Percentiles rank a stretch among this genome's conserved stretches.
These are phyloP conservation scores for Yamadazyma insecticola DNA, from an alignment of 805 yeast genomes.

Conservation along the genomic window DNA sequence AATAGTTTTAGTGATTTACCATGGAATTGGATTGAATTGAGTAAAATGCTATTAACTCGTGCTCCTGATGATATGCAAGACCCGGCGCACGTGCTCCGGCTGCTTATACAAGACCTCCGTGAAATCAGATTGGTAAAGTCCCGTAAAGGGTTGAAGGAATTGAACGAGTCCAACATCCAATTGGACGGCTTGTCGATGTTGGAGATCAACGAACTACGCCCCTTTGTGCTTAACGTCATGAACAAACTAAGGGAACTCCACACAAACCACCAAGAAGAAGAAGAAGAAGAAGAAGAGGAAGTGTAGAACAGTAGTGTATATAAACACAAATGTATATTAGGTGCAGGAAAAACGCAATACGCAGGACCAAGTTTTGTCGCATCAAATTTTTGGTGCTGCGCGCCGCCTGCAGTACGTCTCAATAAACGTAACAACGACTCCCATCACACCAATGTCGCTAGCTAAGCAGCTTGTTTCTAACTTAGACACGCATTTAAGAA, in stretches of 20 bases:
- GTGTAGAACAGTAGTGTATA: too few species aligned
- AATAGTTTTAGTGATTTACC: conserved; percentile 70
- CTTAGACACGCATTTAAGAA: conserved; percentile 23
- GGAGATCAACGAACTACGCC: conserved; percentile 87
- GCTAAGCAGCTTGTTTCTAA: conserved; percentile 34
- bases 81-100: conserved; percentile 64
- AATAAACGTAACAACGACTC: too few species aligned
- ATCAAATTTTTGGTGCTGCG: too few species aligned
- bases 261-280: conserved; percentile 20
- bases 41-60: conserved; percentile 60
- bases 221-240: conserved; percentile 80
- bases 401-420: too few species aligned
- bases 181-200: conserved; percentile 75
- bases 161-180: conserved; percentile 80
- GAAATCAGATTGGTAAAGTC: conserved; percentile 81
- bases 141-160: conserved; percentile 67
- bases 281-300: conserved; percentile 11
- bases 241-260: conserved; percentile 60
- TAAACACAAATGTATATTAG: too few species aligned
- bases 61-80: conserved; percentile 80
- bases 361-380: too few species aligned
- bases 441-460: too few species aligned
- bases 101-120: conserved; percentile 73
- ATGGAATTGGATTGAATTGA: conserved; percentile 82
- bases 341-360: too few species aligned